Percentiles rank a stretch among this genome's conserved stretches.
These are phyloP conservation scores for Nemania bipapillata DNA, from an alignment of 2,329 filamentous ascomycete species.

Conservation along the genomic window DNA sequence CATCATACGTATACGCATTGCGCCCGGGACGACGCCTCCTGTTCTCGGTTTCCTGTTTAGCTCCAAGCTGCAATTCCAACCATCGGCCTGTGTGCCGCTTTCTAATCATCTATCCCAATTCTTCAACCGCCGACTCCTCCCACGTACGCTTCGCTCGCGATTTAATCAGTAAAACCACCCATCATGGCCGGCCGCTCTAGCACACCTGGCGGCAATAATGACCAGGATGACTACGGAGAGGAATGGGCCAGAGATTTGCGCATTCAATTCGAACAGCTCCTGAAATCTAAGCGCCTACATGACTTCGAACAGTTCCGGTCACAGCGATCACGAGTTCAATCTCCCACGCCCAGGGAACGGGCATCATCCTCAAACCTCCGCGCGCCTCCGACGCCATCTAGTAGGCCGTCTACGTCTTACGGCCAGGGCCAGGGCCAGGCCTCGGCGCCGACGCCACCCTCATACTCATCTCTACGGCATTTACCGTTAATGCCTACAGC, in stretches of 20 bases:
- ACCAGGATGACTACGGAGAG: slow-evolving; percentile 68
- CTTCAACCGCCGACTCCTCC: not conserved
- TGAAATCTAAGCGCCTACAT: slow-evolving; percentile 87
- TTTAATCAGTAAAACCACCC: slow-evolving; percentile 13
- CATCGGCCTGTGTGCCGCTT: slow-evolving; percentile 6
- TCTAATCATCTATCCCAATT: slow-evolving; percentile 1
- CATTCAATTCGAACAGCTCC: slow-evolving; percentile 83
- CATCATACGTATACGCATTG: slow-evolving; percentile 7
- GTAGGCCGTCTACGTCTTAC: slow-evolving; percentile 60
- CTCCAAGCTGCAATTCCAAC: slow-evolving; percentile 3
- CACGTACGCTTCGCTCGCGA: slow-evolving; percentile 14
- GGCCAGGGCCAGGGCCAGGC: slow-evolving; percentile 32
- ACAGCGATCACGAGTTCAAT: slow-evolving; percentile 68
- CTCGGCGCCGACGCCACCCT: slow-evolving; percentile 59
- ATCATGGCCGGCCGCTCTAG: slow-evolving; percentile 46
- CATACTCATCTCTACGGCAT: slow-evolving; percentile 70
- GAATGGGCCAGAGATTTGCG: slow-evolving; percentile 82
- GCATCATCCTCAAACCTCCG: slow-evolving; percentile 62
- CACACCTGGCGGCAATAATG: slow-evolving; percentile 36
- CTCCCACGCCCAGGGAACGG: slow-evolving; percentile 65
- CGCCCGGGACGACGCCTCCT: slow-evolving; percentile 2
- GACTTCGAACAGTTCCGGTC: slow-evolving; percentile 74
- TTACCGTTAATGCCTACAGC: slow-evolving; percentile 77
- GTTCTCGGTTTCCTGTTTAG: slow-evolving; percentile 32
- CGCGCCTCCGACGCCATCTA: slow-evolving; percentile 54